Evolutionary conservation across 164 flowering plant species (phyloP).

Genomic region (Stephania cephalantha): DNA sequence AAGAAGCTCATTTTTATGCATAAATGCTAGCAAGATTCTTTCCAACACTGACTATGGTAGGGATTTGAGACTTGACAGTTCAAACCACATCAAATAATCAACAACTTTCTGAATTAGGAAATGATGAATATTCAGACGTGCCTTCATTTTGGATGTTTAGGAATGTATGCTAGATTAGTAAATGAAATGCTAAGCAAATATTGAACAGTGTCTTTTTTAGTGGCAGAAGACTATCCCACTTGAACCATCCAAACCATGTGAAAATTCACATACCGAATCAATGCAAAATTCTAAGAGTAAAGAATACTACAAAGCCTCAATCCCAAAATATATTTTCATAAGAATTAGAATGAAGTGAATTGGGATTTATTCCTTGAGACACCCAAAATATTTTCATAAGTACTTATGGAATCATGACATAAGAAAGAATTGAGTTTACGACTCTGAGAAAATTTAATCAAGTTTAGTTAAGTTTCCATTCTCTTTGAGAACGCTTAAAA

Average conservation of each 20-base stretch:
- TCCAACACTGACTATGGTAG: no score
- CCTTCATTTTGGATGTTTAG: background rate
- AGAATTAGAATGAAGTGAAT: background rate
- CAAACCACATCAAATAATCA: no score
- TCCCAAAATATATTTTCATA: no score
- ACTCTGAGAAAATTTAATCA: background rate
- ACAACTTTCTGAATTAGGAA: background rate
- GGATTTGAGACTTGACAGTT: no score
- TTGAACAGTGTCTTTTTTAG: background rate
- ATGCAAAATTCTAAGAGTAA: background rate
- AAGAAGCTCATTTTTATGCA: background rate
- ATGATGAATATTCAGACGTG: background rate
- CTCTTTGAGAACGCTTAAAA: background rate
- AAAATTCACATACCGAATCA: background rate
- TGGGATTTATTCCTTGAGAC: background rate
- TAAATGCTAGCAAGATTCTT: no score
- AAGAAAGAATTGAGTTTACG: background rate
- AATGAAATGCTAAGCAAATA: background rate
- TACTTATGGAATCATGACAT: background rate
- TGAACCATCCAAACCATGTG: background rate
- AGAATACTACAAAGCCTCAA: background rate
- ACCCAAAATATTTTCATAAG: background rate
- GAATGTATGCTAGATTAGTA: background rate
- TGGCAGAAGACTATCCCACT: background rate
- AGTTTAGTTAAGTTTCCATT: background rate